Evolutionary conservation across 441 rosid genomes (phyloP).

Genomic region (Hypseocharis bilobata): DNA sequence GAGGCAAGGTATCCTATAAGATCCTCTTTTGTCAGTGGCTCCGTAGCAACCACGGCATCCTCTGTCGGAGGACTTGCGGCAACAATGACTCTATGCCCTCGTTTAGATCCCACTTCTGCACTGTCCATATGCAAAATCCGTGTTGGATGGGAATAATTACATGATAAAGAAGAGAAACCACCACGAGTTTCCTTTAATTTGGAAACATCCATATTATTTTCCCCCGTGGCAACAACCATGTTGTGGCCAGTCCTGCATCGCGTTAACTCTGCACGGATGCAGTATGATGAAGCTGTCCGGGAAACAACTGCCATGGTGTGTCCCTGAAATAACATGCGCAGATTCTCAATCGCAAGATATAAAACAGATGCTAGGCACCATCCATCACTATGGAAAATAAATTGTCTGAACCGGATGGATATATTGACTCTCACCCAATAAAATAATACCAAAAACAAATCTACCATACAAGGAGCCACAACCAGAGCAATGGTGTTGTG

Average conservation of each 20-base stretch:
- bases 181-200: slow-evolving; percentile 28
- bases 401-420: neutral
- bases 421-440: neutral
- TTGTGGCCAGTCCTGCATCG: slow-evolving; percentile 27
- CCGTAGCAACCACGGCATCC: slow-evolving; percentile 53
- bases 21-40: slow-evolving; percentile 79
- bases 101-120: slow-evolving; percentile 27
- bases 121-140: slow-evolving; percentile 21
- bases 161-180: slow-evolving; percentile 33
- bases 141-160: slow-evolving; percentile 25
- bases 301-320: slow-evolving; percentile 46
- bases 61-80: slow-evolving; percentile 90
- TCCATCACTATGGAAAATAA: neutral
- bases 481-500: neutral
- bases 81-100: slow-evolving; percentile 45
- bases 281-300: slow-evolving; percentile 37
- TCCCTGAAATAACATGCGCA: slow-evolving; percentile 24
- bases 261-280: slow-evolving; percentile 28
- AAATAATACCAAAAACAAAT: neutral
- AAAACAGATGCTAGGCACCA: neutral
- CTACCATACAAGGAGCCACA: neutral
- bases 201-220: slow-evolving; percentile 28
- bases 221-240: slow-evolving; percentile 24
- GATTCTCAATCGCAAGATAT: neutral
- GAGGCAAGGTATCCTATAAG: slow-evolving; percentile 78